Evolutionary conservation across 1,284 basidiomycete genomes (phyloP), one percentile per base, ranked within the genome.

Genomic region (Xerocomus minutiporus): DNA sequence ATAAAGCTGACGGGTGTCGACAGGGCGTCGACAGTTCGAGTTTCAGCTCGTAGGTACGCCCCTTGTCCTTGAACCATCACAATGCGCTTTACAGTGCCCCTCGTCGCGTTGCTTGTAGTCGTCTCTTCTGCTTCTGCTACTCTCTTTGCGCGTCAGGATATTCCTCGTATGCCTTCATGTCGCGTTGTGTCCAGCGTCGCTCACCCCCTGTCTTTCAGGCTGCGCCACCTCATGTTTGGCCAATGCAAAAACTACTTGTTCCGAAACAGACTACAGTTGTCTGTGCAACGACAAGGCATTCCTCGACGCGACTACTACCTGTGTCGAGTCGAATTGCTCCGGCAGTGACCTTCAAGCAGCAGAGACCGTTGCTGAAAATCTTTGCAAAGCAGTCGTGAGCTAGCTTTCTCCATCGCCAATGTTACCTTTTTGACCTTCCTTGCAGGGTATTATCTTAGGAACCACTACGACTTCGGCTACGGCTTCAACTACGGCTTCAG

Each of bases 321-420:
- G 83, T 63, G 75, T 84, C 58, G 38, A 62, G 51, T 20, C 39
- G 1, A 58, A 71, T 17, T 85, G 83, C 73, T 52, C 59, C 0
- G 77, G 77, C 46, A 47, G 47, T 28, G 81, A 84, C 59, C 70
- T 83, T 53, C 40, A 60, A n/a, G 63, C 53, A 25, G 81, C 83
- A n/a, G 67, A 77, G 44, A 31, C 54, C 0, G 71, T 70, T 53
- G 74, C 82, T 3, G 70, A 73, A 53, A 54, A 61, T 11, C 64
- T 81, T 39, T 86, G 84, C 59, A 60, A 56, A 1, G 66, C 73
- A 48, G 78, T 80, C 46, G 83, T 84, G 63, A 55, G 81, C 17
- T 25, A n/a, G 41, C 34, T 38, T 17, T n/a, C 8, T 9, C 9
- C 25, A 4, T 17, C 17, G n/a, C 5, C 32, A 38, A 34, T 2